A percentile compares a stretch with the other conserved stretches of the same genome.
Conservation (phyloP, 371 early-diverging fungal genomes). For the Rhizomucor miehei region DNA sequence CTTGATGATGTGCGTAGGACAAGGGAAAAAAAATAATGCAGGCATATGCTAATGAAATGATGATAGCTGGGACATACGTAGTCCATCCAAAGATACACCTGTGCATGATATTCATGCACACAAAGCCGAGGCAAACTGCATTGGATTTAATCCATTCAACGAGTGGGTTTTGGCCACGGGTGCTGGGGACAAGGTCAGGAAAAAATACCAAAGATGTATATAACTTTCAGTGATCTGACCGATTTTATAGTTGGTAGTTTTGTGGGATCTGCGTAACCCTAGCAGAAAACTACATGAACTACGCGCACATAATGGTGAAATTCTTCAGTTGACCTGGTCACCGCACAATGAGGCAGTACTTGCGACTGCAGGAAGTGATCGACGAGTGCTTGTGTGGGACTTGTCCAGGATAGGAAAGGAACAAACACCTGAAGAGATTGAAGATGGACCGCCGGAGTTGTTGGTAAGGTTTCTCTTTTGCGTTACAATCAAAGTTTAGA, state of each 20-base stretch:
- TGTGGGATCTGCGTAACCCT: slow-evolving; percentile 97
- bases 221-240: neutral
- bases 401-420: slow-evolving; percentile 86
- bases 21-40: neutral
- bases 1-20: slow-evolving; percentile 69
- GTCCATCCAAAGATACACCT: slow-evolving; percentile 49
- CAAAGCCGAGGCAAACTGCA: slow-evolving; percentile 88
- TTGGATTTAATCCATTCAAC: slow-evolving; percentile 90
- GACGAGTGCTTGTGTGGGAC: slow-evolving; percentile 97
- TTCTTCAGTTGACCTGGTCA: slow-evolving; percentile 96
- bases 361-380: slow-evolving; percentile 91
- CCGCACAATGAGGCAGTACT: slow-evolving; percentile 91
- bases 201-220: neutral
- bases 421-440: slow-evolving; percentile 90
- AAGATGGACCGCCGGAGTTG: slow-evolving; percentile 98
- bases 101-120: slow-evolving; percentile 81
- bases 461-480: too few species aligned
- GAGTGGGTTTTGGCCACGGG: slow-evolving; percentile 95
- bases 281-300: slow-evolving; percentile 78
- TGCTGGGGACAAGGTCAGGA: slow-evolving; percentile 84
- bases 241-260: slow-evolving; percentile 66
- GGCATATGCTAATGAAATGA: neutral
- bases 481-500: too few species aligned
- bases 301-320: slow-evolving; percentile 88
- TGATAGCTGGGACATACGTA: slow-evolving; percentile 71